Evolutionary conservation across 106 monocot genomes (phyloP).

Genomic region (Agapanthus africanus): DNA sequence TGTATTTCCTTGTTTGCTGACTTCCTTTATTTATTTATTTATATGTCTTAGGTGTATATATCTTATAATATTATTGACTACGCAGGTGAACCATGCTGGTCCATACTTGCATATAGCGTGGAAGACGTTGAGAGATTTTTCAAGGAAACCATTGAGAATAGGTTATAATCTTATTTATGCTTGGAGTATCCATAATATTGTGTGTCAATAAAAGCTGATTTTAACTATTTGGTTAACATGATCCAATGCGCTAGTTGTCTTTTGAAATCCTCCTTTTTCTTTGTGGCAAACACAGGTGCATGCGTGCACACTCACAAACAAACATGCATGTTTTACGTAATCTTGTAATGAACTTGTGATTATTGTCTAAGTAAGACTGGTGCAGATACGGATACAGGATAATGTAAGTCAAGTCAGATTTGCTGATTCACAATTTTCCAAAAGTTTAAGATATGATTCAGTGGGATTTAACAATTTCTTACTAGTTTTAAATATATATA

Average conservation of each 20-base stretch:
- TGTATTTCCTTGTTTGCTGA: slow-evolving; percentile 3
- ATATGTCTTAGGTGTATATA: background rate
- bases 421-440: too few species aligned
- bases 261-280: background rate
- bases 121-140: slow-evolving; percentile 96
- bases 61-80: background rate
- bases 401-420: too few species aligned
- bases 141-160: slow-evolving; percentile 81
- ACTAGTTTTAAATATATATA: too few species aligned
- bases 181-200: background rate
- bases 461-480: too few species aligned
- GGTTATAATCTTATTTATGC: slow-evolving; percentile 28
- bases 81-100: slow-evolving; percentile 96
- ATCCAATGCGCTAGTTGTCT: background rate
- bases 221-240: background rate
- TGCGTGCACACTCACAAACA: too few species aligned
- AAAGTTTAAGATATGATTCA: too few species aligned
- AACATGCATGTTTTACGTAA: background rate
- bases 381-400: too few species aligned
- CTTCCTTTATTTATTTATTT: too few species aligned
- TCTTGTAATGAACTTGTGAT: background rate
- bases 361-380: too few species aligned
- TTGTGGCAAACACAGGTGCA: background rate
- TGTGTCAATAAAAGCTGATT: background rate
- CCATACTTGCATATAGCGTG: slow-evolving; percentile 50